Base-by-base conservation (phyloP, 129 eudicot genomes). In the Silybum marianum region DNA sequence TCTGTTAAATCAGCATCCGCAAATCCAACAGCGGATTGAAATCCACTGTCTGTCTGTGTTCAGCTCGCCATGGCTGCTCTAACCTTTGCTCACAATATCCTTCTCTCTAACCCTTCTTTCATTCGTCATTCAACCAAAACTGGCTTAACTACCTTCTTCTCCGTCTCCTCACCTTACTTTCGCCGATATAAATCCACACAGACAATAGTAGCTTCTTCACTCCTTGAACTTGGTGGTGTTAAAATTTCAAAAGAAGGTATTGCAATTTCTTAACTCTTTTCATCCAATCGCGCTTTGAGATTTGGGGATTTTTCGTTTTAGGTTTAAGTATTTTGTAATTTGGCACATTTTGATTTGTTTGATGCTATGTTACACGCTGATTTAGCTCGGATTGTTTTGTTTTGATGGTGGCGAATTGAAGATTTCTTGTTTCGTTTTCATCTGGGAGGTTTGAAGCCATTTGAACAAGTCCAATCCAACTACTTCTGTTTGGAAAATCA, bases 211-310 rank as follows among this genome's bases (percentile, higher is more conserved):
- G 82, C 83, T 1, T 83, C 88, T 79, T 89, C 98, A 13, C 87
- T 85, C 79, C 86, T 93, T 69, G 91, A 93, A 38, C 89, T 91
- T 36, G 98, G 98, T 16, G 97, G 95, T n/a, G 85, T 91, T 72
- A 81, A 91, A 70, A 79, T 93, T 78, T 75, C 92, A 72, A 93
- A 85, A 85, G 87, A 93, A 42, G 98, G 98, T 91, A 73, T 19
- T 39, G 18, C 18, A 4, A 26, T 39, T 2, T 14, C 30, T 9
- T 73, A 0, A 69, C 75, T 58, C 70, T 23, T 39, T 60, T 28
- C 22, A 13, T 68, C 51, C 21, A 26, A 81, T 80, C 26, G 38
- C 48, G 21, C 74, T 63, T 63, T 83, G 1, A 2, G 23, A 54
- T 25, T 38, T 71, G 23, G 71, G 44, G 46, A 19, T 19, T 74